Conservation (phyloP, 192 early-diverging fungal genomes). For the Coemansia sp. region DNA sequence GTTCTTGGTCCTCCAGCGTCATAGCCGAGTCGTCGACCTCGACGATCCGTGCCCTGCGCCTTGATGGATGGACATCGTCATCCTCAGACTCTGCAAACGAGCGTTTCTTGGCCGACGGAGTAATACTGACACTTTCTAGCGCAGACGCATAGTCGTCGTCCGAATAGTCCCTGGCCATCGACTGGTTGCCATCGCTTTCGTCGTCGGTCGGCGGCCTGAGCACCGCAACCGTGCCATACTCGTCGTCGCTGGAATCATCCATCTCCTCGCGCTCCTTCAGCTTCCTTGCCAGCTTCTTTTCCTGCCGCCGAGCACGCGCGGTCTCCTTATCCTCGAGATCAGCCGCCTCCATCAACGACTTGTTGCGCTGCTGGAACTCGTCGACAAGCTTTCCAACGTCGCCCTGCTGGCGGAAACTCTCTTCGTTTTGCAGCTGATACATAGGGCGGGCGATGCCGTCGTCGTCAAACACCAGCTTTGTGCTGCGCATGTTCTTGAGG, state of each 20-base stretch:
- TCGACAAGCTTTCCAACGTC: constrained; percentile 62
- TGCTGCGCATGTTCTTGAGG: constrained; percentile 67
- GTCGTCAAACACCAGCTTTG: constrained; percentile 90
- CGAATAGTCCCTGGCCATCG: not conserved
- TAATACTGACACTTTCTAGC: constrained; percentile 14
- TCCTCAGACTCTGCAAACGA: constrained; percentile 13
- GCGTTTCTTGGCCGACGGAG: not conserved
- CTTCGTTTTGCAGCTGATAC: constrained; percentile 80
- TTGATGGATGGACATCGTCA: constrained; percentile 9
- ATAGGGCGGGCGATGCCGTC: constrained; percentile 76
- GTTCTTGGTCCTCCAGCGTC: constrained; percentile 54
- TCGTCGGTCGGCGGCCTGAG: constrained; percentile 22
- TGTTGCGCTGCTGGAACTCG: constrained; percentile 71
- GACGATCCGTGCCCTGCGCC: constrained; percentile 24
- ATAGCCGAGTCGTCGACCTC: constrained; percentile 42
- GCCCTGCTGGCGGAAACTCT: constrained; percentile 74
- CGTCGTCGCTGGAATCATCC: constrained; percentile 24
- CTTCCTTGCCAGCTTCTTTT: constrained; percentile 72
- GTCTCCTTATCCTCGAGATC: constrained; percentile 78
- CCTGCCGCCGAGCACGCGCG: constrained; percentile 63
- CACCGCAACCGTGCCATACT: constrained; percentile 22
- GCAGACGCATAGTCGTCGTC: constrained; percentile 25
- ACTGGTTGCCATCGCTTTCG: constrained; percentile 10
- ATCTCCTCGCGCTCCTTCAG: constrained; percentile 58
- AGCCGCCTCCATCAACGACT: constrained; percentile 65